These are phyloP conservation scores for Cryptococcus amylolentus DNA, from an alignment of 1,284 basidiomycete genomes.

Conservation along the genomic window DNA sequence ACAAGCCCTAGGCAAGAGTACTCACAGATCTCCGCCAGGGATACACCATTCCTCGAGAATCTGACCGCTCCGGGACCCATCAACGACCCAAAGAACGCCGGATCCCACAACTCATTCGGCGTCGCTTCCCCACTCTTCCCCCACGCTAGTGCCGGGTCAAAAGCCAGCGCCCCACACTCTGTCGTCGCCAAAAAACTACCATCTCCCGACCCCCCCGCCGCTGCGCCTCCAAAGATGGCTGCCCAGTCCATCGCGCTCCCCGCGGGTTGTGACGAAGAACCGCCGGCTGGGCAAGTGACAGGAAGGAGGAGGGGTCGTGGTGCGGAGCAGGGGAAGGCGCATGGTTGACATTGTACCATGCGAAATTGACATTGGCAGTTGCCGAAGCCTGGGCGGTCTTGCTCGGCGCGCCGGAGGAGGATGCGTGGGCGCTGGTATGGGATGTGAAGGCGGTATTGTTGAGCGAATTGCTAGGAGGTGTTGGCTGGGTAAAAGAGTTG, in stretches of 20 bases:
- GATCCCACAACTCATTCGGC: slow-evolving; percentile 16
- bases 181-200: slow-evolving; percentile 4
- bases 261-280: not conserved
- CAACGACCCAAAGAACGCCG: slow-evolving; percentile 6
- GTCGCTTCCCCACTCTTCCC: slow-evolving; percentile 1
- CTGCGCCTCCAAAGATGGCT: not conserved
- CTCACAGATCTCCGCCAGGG: slow-evolving; percentile 28
- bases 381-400: not conserved
- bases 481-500: not conserved
- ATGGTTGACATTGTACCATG: not conserved
- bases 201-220: not conserved
- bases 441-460: not conserved
- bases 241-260: not conserved
- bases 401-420: not conserved
- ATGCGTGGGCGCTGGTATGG: not conserved
- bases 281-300: not conserved
- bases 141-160: slow-evolving; percentile 13
- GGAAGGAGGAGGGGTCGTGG: not conserved
- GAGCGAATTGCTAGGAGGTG: not conserved
- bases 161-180: slow-evolving; percentile 14
- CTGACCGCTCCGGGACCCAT: slow-evolving; percentile 5
- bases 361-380: not conserved
- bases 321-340: not conserved
- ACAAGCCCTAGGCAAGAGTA: not conserved
- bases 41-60: slow-evolving; percentile 28